Percentiles rank a stretch among this genome's conserved stretches.
phyloP scores from a whole-genome alignment of 495 filamentous ascomycete genomes.

The Xylaria acuta region DNA sequence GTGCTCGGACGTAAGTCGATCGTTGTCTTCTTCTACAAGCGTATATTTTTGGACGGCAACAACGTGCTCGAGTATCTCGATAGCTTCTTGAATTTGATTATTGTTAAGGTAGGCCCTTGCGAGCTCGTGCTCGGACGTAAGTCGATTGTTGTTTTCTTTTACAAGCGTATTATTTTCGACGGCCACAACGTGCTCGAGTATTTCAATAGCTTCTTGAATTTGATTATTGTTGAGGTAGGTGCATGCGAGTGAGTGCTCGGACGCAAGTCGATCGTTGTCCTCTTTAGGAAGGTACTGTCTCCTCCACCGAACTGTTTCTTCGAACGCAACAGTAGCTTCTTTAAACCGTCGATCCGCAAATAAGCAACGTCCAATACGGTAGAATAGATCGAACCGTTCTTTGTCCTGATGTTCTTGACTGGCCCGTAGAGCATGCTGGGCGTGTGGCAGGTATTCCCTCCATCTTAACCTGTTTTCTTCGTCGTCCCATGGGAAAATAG shows the following conservation, averaged over 20 bases:
- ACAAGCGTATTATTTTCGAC: conserved; percentile 30
- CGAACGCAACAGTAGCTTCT: conserved; percentile 40
- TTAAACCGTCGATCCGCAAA: conserved; percentile 34
- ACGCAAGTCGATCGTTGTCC: conserved; percentile 44
- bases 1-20: conserved; percentile 40
- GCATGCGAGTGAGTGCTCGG: conserved; percentile 42
- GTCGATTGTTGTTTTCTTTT: conserved; percentile 37
- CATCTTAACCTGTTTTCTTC: conserved; percentile 29
- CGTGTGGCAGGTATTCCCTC: conserved; percentile 42
- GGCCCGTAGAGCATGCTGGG: conserved; percentile 31
- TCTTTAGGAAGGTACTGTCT: conserved; percentile 32
- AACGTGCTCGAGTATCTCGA: conserved; percentile 47
- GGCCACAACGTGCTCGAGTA: conserved; percentile 47
- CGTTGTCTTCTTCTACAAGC: conserved; percentile 35
- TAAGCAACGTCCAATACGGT: conserved; percentile 30
- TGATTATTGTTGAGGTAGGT: conserved; percentile 27
- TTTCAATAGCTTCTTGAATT: conserved; percentile 37
- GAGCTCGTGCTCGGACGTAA: conserved; percentile 44
- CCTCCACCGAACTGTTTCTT: conserved; percentile 35
- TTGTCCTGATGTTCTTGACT: conserved; percentile 20
- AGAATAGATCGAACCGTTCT: conserved; percentile 30
- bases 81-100: conserved; percentile 35
- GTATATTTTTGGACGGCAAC: conserved; percentile 35
- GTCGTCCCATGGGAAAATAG: conserved; percentile 27
- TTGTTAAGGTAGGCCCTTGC: conserved; percentile 32